Evolutionary conservation across 352 stramenopile species (phyloP), one percentile per base, ranked within the genome.

Genomic region (Globisporangium heterothallicum): DNA sequence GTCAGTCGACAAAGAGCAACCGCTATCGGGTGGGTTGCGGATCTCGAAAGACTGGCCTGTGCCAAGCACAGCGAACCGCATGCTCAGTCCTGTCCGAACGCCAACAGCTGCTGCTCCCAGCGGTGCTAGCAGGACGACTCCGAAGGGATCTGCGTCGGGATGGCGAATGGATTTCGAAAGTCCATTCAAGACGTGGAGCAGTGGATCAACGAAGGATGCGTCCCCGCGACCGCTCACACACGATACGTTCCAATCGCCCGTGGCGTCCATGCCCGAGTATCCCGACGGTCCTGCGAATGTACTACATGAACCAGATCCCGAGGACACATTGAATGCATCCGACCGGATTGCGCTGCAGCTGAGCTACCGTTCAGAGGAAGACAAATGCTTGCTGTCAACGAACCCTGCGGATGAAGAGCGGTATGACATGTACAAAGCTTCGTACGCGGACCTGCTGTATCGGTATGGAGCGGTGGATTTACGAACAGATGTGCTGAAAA

Each of bases 361-460:
- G 26, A 68, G 63, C 40, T 78, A 70, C 27, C 64, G 58, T 2
- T 66, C 66, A 4, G 41, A 48, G 5, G 72, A 74, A 6, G 58
- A 74, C 22, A 73, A 79, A 6, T 60, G 54, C 32, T 41, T 92
- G 36, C 60, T 92, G 19, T 87, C 79, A 19, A 62, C 59, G 1
- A 49, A 71, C n/a, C 59, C 63, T 6, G 58, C 72, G 18, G 78
- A 89, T 32, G 59, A 83, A 30, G 65, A 67, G 13, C 77, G 76
- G 12, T 92, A 94, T 47, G 81, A 91, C 30, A 43, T 68, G n/a
- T 94, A 94, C 64, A 92, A 92, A 56, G 61, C 76, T 9, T 66
- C 78, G 42, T 92, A 94, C 55, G 84, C 78, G 1, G 81, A 92
- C 38, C 52, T 94, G 44, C 58, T 94, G 18, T 92, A 92, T 40